Evolutionary conservation across 176 grass and related monocot species (phyloP), one percentile per base, ranked within the genome.

Genomic region (Musa beccarii): DNA sequence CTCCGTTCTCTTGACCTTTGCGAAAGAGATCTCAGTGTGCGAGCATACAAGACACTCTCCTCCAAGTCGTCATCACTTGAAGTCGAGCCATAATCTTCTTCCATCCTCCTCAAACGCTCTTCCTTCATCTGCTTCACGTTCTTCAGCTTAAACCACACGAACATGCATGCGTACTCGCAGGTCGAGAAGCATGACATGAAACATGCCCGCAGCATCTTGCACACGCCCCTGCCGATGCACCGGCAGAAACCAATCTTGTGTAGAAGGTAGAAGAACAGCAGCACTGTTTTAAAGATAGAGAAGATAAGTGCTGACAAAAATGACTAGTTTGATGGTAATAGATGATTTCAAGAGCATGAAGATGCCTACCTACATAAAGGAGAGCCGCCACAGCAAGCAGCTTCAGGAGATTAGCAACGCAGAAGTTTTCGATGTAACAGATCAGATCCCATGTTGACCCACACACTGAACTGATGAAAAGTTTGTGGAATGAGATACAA

Each of bases 351-450:
- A 49, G 28, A 12, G 11, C 59, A 16, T 49, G 54, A 59, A 6
- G 23, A 24, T 52, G 63, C 21, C 80, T 63, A 91, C 89, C 86
- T 2, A 86, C 20, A 29, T 89, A 89, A 69, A 89, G 49, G 66
- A 92, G 81, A 73, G 78, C 82, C 21, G 89, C 67, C 51, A 84
- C 74, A 1, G 54, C 83, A 13, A 81, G 68, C 34, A 84, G 61
- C 72, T 84, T 92, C 52, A 86, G 50, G 63, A 92, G 86, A 83
- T 79, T 86, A 17, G 64, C 78, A 13, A 92, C 21, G 4, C 86
- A 92, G 61, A 92, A 86, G 55, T 89, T 86, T 8, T 92, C 89
- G 9, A 92, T 49, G 72, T 92, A 92, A 73, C 89, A 92, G 12
- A 92, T 64, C 2, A 92, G 5, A 75, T 88, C 89, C 89, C 86